These are phyloP conservation scores for Larix kaempferi DNA, from an alignment of 75 land plant genomes.

Conservation along the genomic window DNA sequence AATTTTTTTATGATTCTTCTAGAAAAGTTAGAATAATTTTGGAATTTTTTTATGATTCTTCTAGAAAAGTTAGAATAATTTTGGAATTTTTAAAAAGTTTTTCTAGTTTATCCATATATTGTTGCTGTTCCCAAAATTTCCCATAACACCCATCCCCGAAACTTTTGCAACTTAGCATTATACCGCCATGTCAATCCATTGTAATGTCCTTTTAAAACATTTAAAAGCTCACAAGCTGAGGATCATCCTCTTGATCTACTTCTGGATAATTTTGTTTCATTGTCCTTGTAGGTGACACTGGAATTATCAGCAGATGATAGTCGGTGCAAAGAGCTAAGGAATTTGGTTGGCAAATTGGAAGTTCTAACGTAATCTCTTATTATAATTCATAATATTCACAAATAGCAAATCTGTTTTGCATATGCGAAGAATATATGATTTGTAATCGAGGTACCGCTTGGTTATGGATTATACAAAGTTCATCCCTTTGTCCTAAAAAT, in stretches of 20 bases:
- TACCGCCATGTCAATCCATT: no score
- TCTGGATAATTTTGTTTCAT: not conserved
- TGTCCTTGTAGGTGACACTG: not conserved
- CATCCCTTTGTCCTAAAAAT: not conserved
- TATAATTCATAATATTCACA: not conserved
- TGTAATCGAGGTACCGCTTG: not conserved
- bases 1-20: no score
- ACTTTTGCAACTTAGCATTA: no score
- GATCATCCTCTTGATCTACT: not conserved
- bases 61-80: no score
- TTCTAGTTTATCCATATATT: no score
- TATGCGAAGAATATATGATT: not conserved
- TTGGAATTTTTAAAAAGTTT: no score
- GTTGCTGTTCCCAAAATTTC: no score
- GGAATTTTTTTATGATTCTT: no score
- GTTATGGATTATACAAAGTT: not conserved
- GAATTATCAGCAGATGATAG: conserved; percentile 8
- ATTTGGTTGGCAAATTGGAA: conserved; percentile 8
- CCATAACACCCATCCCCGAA: no score
- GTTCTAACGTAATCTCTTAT: not conserved
- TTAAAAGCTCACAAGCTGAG: no score
- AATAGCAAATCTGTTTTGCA: not conserved
- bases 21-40: no score
- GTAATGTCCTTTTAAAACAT: no score
- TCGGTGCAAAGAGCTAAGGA: not conserved